Percentiles rank a stretch among this genome's conserved stretches.
Conservation (phyloP, 2,329 filamentous ascomycete species). For the Arthroderma uncinatum region DNA sequence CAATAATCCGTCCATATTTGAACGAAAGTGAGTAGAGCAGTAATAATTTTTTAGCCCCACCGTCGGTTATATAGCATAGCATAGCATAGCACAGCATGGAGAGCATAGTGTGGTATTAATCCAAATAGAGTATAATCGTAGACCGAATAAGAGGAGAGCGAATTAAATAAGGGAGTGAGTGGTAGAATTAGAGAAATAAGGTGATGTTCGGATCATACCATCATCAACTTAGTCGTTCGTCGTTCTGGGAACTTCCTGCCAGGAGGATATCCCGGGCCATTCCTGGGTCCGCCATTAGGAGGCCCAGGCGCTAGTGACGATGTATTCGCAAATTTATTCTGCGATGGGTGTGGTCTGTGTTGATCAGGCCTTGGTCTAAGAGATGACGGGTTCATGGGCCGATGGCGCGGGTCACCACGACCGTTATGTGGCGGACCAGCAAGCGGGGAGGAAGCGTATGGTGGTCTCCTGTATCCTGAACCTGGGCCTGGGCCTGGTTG, state of each 20-base stretch:
- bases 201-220: constrained; percentile 26
- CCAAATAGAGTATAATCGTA: neutral
- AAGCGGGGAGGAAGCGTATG: constrained; percentile 11
- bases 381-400: constrained; percentile 3
- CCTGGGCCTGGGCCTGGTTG: neutral
- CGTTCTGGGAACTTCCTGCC: constrained; percentile 37
- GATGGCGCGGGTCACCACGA: constrained; percentile 10
- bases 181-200: neutral
- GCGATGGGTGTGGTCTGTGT: constrained; percentile 4
- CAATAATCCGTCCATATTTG: neutral
- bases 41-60: neutral
- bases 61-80: constrained; percentile 1
- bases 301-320: constrained; percentile 16
- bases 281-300: constrained; percentile 16
- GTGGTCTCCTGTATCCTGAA: constrained; percentile 1
- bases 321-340: neutral
- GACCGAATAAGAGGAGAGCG: neutral
- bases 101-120: neutral
- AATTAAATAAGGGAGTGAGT: neutral
- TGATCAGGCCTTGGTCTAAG: neutral
- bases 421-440: constrained; percentile 16
- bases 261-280: constrained; percentile 6
- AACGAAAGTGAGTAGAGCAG: neutral
- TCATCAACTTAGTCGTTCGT: constrained; percentile 40
- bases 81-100: neutral